Evolutionary conservation across 2,329 filamentous ascomycete species (phyloP).

Genomic region (Phaeosphaeriaceae sp.): DNA sequence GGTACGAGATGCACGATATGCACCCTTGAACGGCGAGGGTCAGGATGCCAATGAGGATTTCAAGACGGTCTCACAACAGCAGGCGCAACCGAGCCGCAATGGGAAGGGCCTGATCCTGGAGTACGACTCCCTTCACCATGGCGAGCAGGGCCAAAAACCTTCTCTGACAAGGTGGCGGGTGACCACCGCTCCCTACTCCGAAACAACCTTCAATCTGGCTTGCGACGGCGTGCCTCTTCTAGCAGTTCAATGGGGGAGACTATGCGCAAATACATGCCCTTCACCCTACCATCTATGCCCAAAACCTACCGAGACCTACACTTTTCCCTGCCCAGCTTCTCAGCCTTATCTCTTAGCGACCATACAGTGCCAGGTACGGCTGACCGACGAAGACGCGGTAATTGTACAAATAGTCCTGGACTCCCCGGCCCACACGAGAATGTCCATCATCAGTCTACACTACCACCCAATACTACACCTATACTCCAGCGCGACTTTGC

Average conservation of each 20-base stretch:
- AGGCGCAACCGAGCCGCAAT: background rate
- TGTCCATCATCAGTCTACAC: slow-evolving; percentile 16
- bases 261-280: slow-evolving; percentile 45
- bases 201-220: slow-evolving; percentile 44
- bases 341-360: slow-evolving; percentile 34
- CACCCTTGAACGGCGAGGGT: slow-evolving; percentile 5
- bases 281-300: slow-evolving; percentile 46
- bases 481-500: slow-evolving; percentile 24
- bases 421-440: slow-evolving; percentile 30
- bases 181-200: slow-evolving; percentile 47
- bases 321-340: slow-evolving; percentile 45
- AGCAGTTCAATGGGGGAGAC: slow-evolving; percentile 43
- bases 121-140: slow-evolving; percentile 54
- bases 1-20: background rate
- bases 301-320: slow-evolving; percentile 45
- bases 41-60: background rate
- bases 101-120: slow-evolving; percentile 15
- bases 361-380: slow-evolving; percentile 13
- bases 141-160: slow-evolving; percentile 48
- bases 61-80: slow-evolving; percentile 6
- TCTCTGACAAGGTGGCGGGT: slow-evolving; percentile 39
- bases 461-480: slow-evolving; percentile 22
- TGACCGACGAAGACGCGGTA: slow-evolving; percentile 22
- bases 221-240: slow-evolving; percentile 48
- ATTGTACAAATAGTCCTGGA: slow-evolving; percentile 13